Conservation (phyloP, 1,284 basidiomycete genomes). For the Ganoderma lingzhi region DNA sequence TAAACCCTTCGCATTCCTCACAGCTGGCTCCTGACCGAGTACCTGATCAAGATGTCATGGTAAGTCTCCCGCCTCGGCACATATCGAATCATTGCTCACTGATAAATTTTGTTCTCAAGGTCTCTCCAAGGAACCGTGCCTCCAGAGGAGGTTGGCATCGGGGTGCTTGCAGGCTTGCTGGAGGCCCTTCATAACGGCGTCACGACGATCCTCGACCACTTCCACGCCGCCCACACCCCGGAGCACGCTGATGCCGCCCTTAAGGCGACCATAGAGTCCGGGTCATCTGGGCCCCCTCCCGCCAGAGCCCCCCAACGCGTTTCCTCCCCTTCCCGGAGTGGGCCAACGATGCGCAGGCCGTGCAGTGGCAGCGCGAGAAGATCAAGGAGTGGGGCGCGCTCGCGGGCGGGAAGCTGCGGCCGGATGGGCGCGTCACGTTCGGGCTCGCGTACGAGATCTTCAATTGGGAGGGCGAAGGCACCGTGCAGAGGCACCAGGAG, state of each 20-base stretch:
- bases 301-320: slow-evolving; percentile 39
- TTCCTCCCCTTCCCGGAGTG: slow-evolving; percentile 37
- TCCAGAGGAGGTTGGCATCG: slow-evolving; percentile 41
- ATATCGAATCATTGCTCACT: neutral
- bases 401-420: slow-evolving; percentile 37
- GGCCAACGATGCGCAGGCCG: slow-evolving; percentile 37
- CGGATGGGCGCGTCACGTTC: slow-evolving; percentile 45
- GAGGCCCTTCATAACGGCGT: slow-evolving; percentile 45
- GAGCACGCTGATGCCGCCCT: slow-evolving; percentile 42
- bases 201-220: slow-evolving; percentile 45
- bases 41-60: slow-evolving; percentile 42
- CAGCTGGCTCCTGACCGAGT: slow-evolving; percentile 43
- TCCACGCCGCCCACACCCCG: slow-evolving; percentile 41
- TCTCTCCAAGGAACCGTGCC: slow-evolving; percentile 39
- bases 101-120: slow-evolving; percentile 21
- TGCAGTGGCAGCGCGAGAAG: slow-evolving; percentile 42
- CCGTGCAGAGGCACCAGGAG: slow-evolving; percentile 34
- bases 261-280: slow-evolving; percentile 41
- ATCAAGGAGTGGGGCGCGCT: slow-evolving; percentile 39
- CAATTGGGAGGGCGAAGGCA: slow-evolving; percentile 24
- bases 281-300: slow-evolving; percentile 41
- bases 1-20: neutral
- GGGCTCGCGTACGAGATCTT: slow-evolving; percentile 42
- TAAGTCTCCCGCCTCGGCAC: slow-evolving; percentile 12
- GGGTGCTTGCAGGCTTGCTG: slow-evolving; percentile 44